Evolutionary conservation across 805 yeast genomes (phyloP).

Genomic region (Wickerhamomyces canadensis): DNA sequence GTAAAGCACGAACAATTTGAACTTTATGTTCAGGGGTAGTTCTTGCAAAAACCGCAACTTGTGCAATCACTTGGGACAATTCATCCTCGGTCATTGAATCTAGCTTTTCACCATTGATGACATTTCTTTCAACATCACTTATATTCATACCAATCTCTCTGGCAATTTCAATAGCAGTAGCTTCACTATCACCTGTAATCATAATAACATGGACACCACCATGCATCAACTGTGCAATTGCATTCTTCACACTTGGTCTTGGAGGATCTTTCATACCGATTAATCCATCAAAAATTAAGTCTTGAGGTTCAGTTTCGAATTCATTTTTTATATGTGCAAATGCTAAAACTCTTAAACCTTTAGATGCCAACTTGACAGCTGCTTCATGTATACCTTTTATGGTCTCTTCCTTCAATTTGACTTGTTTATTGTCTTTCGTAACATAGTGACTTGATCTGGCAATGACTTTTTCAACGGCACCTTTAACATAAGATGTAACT

Average conservation of each 20-base stretch:
- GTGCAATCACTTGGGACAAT: conserved; percentile 68
- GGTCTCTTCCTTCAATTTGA: conserved; percentile 49
- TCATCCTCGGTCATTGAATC: conserved; percentile 70
- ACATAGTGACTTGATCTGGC: conserved; percentile 53
- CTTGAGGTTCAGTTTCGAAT: conserved; percentile 42
- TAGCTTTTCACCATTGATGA: conserved; percentile 79
- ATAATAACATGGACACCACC: conserved; percentile 98
- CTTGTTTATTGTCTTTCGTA: conserved; percentile 52
- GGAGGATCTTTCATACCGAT: conserved; percentile 99
- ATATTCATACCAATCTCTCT: conserved; percentile 86
- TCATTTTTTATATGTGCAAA: conserved; percentile 53
- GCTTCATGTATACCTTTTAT: conserved; percentile 44
- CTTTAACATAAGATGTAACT: conserved; percentile 68
- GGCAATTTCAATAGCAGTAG: conserved; percentile 83
- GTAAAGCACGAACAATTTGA: conserved; percentile 82
- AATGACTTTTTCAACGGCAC: conserved; percentile 79
- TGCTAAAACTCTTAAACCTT: conserved; percentile 83
- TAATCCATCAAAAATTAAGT: conserved; percentile 75
- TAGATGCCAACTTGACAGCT: conserved; percentile 64
- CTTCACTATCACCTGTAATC: conserved; percentile 94
- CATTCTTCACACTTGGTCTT: conserved; percentile 72
- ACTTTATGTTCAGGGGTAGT: conserved; percentile 94
- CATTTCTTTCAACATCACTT: conserved; percentile 54
- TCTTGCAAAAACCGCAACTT: conserved; percentile 88
- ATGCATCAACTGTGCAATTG: conserved; percentile 69